phyloP scores from a whole-genome alignment of 352 stramenopile genomes.

The Phytopythium kandeliae region DNA sequence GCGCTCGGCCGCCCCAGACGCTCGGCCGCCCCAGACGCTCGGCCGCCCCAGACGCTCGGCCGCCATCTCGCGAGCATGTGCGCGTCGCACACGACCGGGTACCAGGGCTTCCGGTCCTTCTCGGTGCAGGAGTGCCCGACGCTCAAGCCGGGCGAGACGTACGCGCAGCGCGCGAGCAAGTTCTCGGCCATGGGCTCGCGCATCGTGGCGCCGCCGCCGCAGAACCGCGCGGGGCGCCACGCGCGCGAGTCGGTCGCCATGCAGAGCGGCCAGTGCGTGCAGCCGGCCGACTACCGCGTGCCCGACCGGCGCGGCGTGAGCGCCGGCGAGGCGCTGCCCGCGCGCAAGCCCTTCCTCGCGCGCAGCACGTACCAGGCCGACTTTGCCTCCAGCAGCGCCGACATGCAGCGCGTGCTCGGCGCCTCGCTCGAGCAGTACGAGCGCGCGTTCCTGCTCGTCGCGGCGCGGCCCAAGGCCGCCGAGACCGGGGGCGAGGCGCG shows the following conservation, averaged over 20 bases:
- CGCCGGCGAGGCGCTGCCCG: slow-evolving; percentile 26
- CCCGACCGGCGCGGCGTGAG: slow-evolving; percentile 54
- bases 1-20: no score
- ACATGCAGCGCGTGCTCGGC: slow-evolving; percentile 32
- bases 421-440: slow-evolving; percentile 33
- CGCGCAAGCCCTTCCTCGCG: slow-evolving; percentile 49
- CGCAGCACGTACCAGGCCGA: slow-evolving; percentile 60
- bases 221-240: slow-evolving; percentile 51
- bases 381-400: slow-evolving; percentile 46
- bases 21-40: no score
- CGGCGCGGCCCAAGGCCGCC: slow-evolving; percentile 5
- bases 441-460: slow-evolving; percentile 35
- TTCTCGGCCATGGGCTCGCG: slow-evolving; percentile 72
- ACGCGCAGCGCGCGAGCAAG: slow-evolving; percentile 60
- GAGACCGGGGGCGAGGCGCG: slow-evolving; percentile 11
- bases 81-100: slow-evolving; percentile 51
- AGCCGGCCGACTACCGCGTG: slow-evolving; percentile 55
- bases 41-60: no score
- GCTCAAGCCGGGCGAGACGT: slow-evolving; percentile 71
- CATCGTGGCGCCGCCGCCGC: slow-evolving; percentile 50
- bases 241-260: slow-evolving; percentile 47
- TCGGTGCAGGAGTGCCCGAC: slow-evolving; percentile 57
- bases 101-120: slow-evolving; percentile 80
- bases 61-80: slow-evolving; percentile 12
- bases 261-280: slow-evolving; percentile 33